phyloP scores from a whole-genome alignment of 2,329 filamentous ascomycete species.

The Coniosporium tulheliwenetii region DNA sequence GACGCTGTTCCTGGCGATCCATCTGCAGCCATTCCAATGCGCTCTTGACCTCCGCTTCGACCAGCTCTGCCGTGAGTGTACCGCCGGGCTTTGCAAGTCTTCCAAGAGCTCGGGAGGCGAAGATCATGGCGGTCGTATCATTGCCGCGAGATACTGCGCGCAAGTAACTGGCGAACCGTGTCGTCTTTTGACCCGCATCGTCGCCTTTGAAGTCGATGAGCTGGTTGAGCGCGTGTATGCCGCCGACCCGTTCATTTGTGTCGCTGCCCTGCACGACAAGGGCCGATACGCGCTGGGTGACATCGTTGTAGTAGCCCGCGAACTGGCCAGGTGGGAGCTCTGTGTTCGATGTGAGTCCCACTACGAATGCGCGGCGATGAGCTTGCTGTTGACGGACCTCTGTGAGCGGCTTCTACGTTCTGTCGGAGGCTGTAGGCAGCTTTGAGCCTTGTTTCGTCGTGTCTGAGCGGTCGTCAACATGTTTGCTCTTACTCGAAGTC shows the following conservation, averaged over 20 bases:
- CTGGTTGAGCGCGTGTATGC: slow-evolving; percentile 79
- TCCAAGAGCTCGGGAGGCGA: slow-evolving; percentile 76
- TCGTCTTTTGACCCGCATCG: slow-evolving; percentile 70
- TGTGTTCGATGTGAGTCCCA: slow-evolving; percentile 17
- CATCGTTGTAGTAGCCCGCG: slow-evolving; percentile 48
- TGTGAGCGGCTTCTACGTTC: slow-evolving; percentile 26
- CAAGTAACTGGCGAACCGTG: slow-evolving; percentile 81
- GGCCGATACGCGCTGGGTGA: slow-evolving; percentile 49
- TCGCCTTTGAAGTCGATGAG: slow-evolving; percentile 96
- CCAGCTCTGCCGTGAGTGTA: slow-evolving; percentile 83
- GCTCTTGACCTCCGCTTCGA: slow-evolving; percentile 92
- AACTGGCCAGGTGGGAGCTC: slow-evolving; percentile 76
- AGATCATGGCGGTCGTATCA: slow-evolving; percentile 79
- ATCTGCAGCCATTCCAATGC: slow-evolving; percentile 94
- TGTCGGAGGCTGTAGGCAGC: slow-evolving; percentile 26
- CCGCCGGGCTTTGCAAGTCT: slow-evolving; percentile 85
- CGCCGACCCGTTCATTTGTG: slow-evolving; percentile 76
- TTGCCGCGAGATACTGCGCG: slow-evolving; percentile 79
- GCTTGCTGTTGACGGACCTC: slow-evolving; percentile 21
- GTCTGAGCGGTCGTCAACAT: slow-evolving; percentile 13
- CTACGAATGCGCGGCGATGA: not conserved
- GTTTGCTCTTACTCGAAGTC: slow-evolving; percentile 26
- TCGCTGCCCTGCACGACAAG: slow-evolving; percentile 78
- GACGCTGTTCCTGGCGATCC: slow-evolving; percentile 80
- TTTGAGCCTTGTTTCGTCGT: slow-evolving; percentile 27